Percentiles rank a stretch among this genome's conserved stretches.
Evolutionary conservation across 2,329 filamentous ascomycete species (phyloP).

Genomic region (Orbilia quercus): DNA sequence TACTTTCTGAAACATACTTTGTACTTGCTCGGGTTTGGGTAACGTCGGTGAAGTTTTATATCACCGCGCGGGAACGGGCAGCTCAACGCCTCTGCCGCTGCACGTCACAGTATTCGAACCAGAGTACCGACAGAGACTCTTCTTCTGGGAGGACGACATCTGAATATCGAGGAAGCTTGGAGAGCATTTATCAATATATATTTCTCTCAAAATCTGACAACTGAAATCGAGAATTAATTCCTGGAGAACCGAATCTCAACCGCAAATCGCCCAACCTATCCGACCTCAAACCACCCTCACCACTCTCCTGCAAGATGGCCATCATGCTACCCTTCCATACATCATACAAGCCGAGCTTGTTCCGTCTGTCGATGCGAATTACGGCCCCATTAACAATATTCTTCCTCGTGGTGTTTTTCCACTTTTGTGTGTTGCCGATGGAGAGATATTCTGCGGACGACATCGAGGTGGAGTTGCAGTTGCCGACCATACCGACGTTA

Average conservation of each 20-base stretch:
- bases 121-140: no score
- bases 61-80: not conserved
- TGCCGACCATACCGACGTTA: slow-evolving; percentile 3
- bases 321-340: slow-evolving; percentile 1
- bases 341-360: not conserved
- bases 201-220: no score
- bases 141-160: no score
- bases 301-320: not conserved
- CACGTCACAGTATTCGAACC: not conserved
- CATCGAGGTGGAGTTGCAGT: not conserved
- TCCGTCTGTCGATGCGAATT: slow-evolving; percentile 3
- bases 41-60: slow-evolving; percentile 1
- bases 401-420: not conserved
- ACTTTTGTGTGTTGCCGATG: slow-evolving; percentile 5
- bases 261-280: no score
- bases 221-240: not conserved
- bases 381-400: slow-evolving; percentile 3
- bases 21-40: no score
- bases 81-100: not conserved
- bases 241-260: not conserved
- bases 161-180: no score
- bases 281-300: no score
- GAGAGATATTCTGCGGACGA: not conserved
- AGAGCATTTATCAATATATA: no score
- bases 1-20: no score